phyloP scores from a whole-genome alignment of 345 rosid species.

The Eucalyptus victrix region DNA sequence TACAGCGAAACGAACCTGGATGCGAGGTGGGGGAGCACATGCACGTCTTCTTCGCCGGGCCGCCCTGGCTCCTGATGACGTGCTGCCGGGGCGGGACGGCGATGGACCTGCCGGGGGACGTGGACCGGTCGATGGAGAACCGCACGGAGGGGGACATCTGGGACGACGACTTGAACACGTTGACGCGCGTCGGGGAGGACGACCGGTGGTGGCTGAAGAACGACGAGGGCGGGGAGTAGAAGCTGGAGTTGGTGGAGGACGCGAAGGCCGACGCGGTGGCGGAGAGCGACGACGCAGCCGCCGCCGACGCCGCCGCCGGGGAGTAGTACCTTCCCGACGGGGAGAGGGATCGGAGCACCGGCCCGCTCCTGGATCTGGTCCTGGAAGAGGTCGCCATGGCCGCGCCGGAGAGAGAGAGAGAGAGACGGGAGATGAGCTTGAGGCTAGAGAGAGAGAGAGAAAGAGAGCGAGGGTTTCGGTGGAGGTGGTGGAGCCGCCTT shows the following conservation, averaged over 20 bases:
- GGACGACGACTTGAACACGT: conserved; percentile 22
- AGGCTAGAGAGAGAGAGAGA: neutral
- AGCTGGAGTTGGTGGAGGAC: conserved; percentile 11
- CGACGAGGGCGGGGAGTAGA: conserved; percentile 1
- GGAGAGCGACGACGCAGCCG: conserved; percentile 29
- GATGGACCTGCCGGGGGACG: conserved; percentile 33
- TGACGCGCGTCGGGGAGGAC: conserved; percentile 63
- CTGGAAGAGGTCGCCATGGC: neutral
- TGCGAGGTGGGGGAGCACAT: conserved; percentile 91
- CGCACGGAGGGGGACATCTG: conserved; percentile 24
- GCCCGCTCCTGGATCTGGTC: neutral
- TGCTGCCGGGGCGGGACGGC: conserved; percentile 11
- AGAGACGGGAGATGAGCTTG: neutral
- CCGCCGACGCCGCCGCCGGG: neutral
- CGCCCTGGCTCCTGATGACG: conserved; percentile 5
- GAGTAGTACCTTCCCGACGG: conserved; percentile 30
- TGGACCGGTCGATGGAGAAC: conserved; percentile 50
- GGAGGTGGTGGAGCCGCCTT: neutral
- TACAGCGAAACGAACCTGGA: conserved; percentile 78
- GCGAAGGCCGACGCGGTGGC: conserved; percentile 23
- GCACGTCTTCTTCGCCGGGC: conserved; percentile 35
- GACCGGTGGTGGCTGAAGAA: conserved; percentile 28
- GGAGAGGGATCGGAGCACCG: neutral
- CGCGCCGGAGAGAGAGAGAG: neutral
- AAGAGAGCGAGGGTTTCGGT: neutral